Conservation (phyloP, 108 stramenopile genomes). For the Asterionellopsis glacialis region DNA sequence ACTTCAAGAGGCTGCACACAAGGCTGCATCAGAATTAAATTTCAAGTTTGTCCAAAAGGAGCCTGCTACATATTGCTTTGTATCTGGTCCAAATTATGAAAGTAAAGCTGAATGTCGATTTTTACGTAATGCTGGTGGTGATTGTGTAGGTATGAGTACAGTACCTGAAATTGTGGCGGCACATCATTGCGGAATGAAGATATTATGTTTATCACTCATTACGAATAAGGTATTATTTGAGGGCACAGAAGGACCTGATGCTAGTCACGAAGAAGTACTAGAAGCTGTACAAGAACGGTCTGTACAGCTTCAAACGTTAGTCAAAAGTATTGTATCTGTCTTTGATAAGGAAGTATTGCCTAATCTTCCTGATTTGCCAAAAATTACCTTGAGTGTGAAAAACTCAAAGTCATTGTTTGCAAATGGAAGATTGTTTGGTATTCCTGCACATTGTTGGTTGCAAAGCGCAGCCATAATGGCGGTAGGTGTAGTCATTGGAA, state of each 20-base stretch:
- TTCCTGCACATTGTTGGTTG: too few species aligned
- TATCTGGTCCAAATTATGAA: constrained; percentile 92
- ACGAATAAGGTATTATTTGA: constrained; percentile 84
- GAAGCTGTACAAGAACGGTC: constrained; percentile 68
- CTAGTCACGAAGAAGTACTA: constrained; percentile 89
- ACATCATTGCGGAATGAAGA: constrained; percentile 84
- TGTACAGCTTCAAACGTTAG: constrained; percentile 63
- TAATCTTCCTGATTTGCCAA: constrained; percentile 30
- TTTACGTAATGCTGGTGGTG: constrained; percentile 64
- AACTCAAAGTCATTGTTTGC: too few species aligned
- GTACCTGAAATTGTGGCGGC: constrained; percentile 90
- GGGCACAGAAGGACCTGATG: constrained; percentile 43
- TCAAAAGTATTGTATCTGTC: constrained; percentile 53
- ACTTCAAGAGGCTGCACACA: constrained; percentile 38
- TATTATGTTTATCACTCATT: constrained; percentile 79
- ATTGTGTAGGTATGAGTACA: constrained; percentile 85
- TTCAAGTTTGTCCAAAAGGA: constrained; percentile 51
- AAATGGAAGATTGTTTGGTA: too few species aligned
- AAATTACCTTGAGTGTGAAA: constrained; percentile 13
- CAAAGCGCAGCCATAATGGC: too few species aligned
- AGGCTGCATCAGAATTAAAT: constrained; percentile 47
- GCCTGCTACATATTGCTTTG: constrained; percentile 85
- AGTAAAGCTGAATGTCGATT: constrained; percentile 77
- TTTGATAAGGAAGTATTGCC: constrained; percentile 22
- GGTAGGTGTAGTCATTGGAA: too few species aligned